Evolutionary conservation across 495 filamentous ascomycete species (phyloP).

Genomic region (Margaritispora aquatica): DNA sequence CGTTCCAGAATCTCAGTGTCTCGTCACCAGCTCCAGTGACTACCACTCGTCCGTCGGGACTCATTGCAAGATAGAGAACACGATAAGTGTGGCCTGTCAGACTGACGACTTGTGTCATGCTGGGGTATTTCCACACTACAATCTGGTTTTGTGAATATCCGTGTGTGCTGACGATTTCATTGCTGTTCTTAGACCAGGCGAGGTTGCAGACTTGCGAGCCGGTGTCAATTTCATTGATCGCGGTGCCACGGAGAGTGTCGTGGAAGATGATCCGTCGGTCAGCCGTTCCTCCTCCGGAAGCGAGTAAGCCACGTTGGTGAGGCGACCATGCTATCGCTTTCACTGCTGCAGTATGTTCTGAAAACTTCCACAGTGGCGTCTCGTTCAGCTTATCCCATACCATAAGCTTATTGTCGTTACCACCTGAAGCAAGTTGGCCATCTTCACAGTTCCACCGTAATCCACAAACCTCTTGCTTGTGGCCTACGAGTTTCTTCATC

Average conservation of each 20-base stretch:
- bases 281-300: slow-evolving; percentile 93
- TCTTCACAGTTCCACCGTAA: slow-evolving; percentile 95
- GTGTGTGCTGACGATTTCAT: slow-evolving; percentile 95
- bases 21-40: slow-evolving; percentile 97
- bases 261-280: slow-evolving; percentile 96
- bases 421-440: slow-evolving; percentile 90
- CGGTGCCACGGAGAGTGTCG: slow-evolving; percentile 76
- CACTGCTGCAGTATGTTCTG: slow-evolving; percentile 88
- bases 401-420: slow-evolving; percentile 97
- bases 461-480: slow-evolving; percentile 99
- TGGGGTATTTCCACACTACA: slow-evolving; percentile 97
- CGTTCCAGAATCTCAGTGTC: slow-evolving; percentile 94
- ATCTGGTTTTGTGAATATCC: slow-evolving; percentile 98
- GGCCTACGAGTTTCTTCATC: slow-evolving; percentile 76
- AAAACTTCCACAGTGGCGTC: slow-evolving; percentile 84
- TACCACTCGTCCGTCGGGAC: slow-evolving; percentile 85
- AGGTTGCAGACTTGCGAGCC: slow-evolving; percentile 97
- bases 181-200: slow-evolving; percentile 90
- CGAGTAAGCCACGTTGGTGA: slow-evolving; percentile 86
- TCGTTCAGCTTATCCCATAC: slow-evolving; percentile 93
- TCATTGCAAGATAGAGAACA: slow-evolving; percentile 95
- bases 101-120: slow-evolving; percentile 92
- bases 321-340: slow-evolving; percentile 99
- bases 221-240: slow-evolving; percentile 84
- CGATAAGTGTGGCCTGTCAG: slow-evolving; percentile 94